Base-by-base conservation (phyloP, 441 rosid species). In the Cnidoscolus chayamansa region DNA sequence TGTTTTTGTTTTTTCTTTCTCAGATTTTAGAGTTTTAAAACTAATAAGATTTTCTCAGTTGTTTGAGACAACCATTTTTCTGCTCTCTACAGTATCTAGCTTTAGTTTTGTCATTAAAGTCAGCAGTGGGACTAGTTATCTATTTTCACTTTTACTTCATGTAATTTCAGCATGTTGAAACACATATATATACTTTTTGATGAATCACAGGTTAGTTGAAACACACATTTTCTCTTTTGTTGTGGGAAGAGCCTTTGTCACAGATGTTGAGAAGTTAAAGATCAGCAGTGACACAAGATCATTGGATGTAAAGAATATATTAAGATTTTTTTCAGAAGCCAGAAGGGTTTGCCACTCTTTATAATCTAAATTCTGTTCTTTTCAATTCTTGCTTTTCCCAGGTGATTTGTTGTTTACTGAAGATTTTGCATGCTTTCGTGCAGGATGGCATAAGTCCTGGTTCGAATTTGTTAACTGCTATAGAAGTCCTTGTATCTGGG, bases 241-340 rank as follows among this genome's bases (percentile, higher is more conserved):
- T 78, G 91, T 96, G 81, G 99, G 99, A 87, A 87, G 99, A 89
- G 99, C 98, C 58, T 96, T 93, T 89, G 99, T 93, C 74, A 87
- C 97, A 48, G 99, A 96, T 83, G 84, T 93, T 66, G 99, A 89
- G 80, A 96, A 96, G 89, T 87, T 96, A 85, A 96, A 93, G 81
- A 89, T 96, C 74, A 80, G 92, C 86, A 90, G 90, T 90, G 92
- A 90, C 89, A 83, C 88, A 75, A 90, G 93, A 83, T 85, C 97
- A 72, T 76, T 96, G 92, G 90, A 90, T 84, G 86, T 83, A 78
- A 81, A 67, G 62, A 85, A 82, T 80, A 81, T 93, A 72, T 77
- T 93, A 75, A 81, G 71, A 79, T 96, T 87, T 80, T 93, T 96
- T 83, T 84, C 97, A 30, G 94, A 93, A 81, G 87, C 86, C 74